A percentile compares a stretch with the other conserved stretches of the same genome.
Evolutionary conservation across 78 protist genomes (phyloP).

Genomic region (Dictyostelium brefeldianum): DNA sequence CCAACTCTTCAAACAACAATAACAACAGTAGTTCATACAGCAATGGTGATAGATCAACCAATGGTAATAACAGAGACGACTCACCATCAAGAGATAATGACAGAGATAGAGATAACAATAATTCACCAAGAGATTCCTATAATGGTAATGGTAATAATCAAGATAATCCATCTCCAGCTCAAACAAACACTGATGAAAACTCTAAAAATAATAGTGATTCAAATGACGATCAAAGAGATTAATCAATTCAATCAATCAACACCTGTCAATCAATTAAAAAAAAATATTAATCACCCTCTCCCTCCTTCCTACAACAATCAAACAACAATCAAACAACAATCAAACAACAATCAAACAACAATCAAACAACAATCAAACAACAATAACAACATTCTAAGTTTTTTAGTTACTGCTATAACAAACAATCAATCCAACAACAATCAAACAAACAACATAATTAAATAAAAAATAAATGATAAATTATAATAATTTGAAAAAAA

Average conservation of each 20-base stretch:
- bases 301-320: no score
- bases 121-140: not conserved
- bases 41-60: not conserved
- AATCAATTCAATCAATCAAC: not conserved
- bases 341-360: no score
- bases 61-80: not conserved
- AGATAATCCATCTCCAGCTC: not conserved
- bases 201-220: constrained; percentile 21
- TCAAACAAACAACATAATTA: not conserved
- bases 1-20: not conserved
- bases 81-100: not conserved
- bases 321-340: no score
- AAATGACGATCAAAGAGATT: constrained; percentile 15
- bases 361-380: not conserved
- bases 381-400: not conserved
- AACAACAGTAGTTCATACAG: not conserved
- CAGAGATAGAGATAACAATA: constrained; percentile 29
- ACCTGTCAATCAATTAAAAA: not conserved
- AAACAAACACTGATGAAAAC: not conserved
- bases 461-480: not conserved
- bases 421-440: not conserved
- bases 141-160: not conserved
- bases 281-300: no score
- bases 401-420: not conserved
- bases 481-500: not conserved